phyloP scores from a whole-genome alignment of 768 basidiomycete species.

The Mycena vulgaris region DNA sequence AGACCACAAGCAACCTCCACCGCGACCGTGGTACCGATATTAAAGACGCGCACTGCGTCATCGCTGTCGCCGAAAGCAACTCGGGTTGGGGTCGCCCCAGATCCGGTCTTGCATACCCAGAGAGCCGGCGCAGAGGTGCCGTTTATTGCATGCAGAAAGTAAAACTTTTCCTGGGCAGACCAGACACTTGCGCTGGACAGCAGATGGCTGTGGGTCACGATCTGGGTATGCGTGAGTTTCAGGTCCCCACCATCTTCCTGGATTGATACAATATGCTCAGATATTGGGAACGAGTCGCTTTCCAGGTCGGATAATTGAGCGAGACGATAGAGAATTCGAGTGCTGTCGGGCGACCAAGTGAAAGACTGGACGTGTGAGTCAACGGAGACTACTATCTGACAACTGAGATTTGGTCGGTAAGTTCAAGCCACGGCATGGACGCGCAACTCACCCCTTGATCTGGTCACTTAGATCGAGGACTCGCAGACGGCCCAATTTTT shows the following conservation, averaged over 20 bases:
- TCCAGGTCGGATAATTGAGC: conserved; percentile 14
- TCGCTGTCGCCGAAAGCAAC: conserved; percentile 30
- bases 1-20: conserved; percentile 34
- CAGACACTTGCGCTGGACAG: conserved; percentile 17
- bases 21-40: conserved; percentile 12
- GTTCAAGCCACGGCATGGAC: neutral
- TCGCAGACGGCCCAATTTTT: conserved; percentile 25
- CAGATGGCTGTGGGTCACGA: conserved; percentile 23
- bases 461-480: conserved; percentile 28
- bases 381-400: conserved; percentile 7
- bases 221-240: neutral
- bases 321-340: conserved; percentile 25
- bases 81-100: conserved; percentile 1
- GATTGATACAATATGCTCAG: conserved; percentile 29
- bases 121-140: conserved; percentile 13
- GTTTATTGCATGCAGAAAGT: conserved; percentile 9
- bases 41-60: conserved; percentile 10
- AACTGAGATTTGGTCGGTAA: neutral
- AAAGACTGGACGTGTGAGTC: conserved; percentile 23
- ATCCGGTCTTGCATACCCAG: conserved; percentile 4
- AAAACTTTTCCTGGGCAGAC: conserved; percentile 13
- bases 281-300: conserved; percentile 22
- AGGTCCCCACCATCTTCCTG: conserved; percentile 4
- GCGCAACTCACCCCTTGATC: conserved; percentile 10
- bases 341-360: conserved; percentile 37